These are phyloP conservation scores for Syncephalastrum contaminatum DNA, from an alignment of 371 early-diverging fungal genomes.

Conservation along the genomic window DNA sequence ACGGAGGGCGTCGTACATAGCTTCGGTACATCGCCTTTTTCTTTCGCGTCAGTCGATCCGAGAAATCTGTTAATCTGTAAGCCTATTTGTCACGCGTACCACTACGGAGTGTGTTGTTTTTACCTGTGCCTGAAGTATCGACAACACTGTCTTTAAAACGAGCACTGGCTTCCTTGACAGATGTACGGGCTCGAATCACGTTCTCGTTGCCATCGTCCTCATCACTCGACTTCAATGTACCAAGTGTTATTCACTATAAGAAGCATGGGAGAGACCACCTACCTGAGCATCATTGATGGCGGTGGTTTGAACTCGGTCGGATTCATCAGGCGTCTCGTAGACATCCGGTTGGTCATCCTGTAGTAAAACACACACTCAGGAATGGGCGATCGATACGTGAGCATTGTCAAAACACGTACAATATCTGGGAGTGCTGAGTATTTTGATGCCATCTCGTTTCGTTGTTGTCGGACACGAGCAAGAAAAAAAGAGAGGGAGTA, in stretches of 20 bases:
- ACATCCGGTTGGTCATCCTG: slow-evolving; percentile 84
- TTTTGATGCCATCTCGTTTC: slow-evolving; percentile 52
- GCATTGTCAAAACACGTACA: slow-evolving; percentile 33
- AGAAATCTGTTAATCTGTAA: slow-evolving; percentile 49
- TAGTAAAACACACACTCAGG: not conserved
- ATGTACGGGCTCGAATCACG: slow-evolving; percentile 55
- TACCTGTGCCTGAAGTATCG: slow-evolving; percentile 49
- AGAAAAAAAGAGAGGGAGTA: too few species aligned
- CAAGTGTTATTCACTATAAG: not conserved
- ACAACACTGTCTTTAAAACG: slow-evolving; percentile 54
- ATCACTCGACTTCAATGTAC: slow-evolving; percentile 42
- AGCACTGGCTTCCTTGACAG: slow-evolving; percentile 58
- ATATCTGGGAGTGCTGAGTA: slow-evolving; percentile 72
- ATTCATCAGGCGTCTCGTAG: slow-evolving; percentile 79
- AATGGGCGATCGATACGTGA: not conserved
- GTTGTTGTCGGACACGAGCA: too few species aligned
- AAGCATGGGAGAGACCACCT: slow-evolving; percentile 5
- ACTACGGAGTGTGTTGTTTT: too few species aligned
- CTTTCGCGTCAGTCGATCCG: slow-evolving; percentile 60
- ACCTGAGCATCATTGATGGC: slow-evolving; percentile 62
- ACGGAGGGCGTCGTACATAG: slow-evolving; percentile 55
- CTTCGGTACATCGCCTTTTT: slow-evolving; percentile 70
- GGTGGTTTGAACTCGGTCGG: slow-evolving; percentile 35
- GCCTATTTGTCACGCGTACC: not conserved
- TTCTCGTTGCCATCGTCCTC: slow-evolving; percentile 54